Conservation (phyloP, 2,329 filamentous ascomycete species). For the Cladosporium cucumerinum region DNA sequence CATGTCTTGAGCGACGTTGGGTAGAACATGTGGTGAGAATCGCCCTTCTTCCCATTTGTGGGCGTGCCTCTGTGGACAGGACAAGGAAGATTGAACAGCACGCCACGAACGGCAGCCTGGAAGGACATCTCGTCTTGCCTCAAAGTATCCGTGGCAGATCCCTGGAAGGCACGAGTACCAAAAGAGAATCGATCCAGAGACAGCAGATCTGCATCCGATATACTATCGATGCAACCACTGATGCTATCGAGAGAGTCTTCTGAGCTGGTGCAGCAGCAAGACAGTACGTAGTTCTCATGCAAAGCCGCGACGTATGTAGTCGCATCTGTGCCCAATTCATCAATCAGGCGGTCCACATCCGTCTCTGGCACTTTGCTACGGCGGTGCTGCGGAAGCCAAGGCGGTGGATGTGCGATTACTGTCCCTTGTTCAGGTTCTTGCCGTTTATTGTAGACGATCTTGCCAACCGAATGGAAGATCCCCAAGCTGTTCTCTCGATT, state of each 20-base stretch:
- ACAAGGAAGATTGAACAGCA: slow-evolving; percentile 78
- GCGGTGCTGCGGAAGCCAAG: slow-evolving; percentile 44
- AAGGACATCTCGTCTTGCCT: slow-evolving; percentile 94
- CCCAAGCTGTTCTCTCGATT: slow-evolving; percentile 86
- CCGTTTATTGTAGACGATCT: slow-evolving; percentile 94
- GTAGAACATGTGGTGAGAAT: slow-evolving; percentile 88
- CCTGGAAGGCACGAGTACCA: slow-evolving; percentile 50
- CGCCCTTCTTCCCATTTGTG: slow-evolving; percentile 38
- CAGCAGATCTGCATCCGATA: slow-evolving; percentile 86
- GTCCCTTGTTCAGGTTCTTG: slow-evolving; percentile 50
- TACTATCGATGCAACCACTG: slow-evolving; percentile 77
- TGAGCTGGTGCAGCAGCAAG: slow-evolving; percentile 64
- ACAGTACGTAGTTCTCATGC: slow-evolving; percentile 89
- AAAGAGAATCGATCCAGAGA: slow-evolving; percentile 68
- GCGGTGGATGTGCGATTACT: slow-evolving; percentile 42
- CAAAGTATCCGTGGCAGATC: slow-evolving; percentile 63
- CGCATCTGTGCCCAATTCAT: slow-evolving; percentile 89
- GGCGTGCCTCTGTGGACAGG: slow-evolving; percentile 67
- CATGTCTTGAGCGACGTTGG: slow-evolving; percentile 80
- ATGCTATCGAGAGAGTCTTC: slow-evolving; percentile 69
- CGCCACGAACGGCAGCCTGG: slow-evolving; percentile 80
- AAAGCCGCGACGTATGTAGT: slow-evolving; percentile 85
- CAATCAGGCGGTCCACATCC: slow-evolving; percentile 67
- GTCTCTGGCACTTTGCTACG: slow-evolving; percentile 45
- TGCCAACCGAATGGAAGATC: slow-evolving; percentile 94